Conservation (phyloP, 345 rosid genomes). For the Noccaea bulbosa region DNA sequence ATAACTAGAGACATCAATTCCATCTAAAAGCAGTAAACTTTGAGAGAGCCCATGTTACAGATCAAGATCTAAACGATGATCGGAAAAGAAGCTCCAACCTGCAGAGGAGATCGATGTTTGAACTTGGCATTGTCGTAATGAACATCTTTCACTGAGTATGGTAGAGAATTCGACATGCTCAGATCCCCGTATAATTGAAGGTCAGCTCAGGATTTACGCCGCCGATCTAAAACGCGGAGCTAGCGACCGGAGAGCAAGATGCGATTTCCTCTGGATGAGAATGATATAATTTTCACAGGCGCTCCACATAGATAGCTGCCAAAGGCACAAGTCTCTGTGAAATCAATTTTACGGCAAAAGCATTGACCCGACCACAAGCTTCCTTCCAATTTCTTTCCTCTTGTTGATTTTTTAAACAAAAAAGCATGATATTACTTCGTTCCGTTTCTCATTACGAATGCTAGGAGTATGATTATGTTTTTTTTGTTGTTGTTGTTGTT, state of each 20-base stretch:
- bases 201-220: slow-evolving; percentile 29
- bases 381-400: slow-evolving; percentile 23
- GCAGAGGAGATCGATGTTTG: slow-evolving; percentile 73
- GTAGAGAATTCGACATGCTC: slow-evolving; percentile 73
- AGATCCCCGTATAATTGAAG: slow-evolving; percentile 23
- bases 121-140: slow-evolving; percentile 96
- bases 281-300: not conserved
- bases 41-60: slow-evolving; percentile 23
- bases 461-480: no score
- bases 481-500: no score
- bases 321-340: slow-evolving; percentile 36
- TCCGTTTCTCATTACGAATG: no score
- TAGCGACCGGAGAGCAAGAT: not conserved
- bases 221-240: slow-evolving; percentile 29
- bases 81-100: slow-evolving; percentile 47
- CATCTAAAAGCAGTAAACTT: slow-evolving; percentile 18
- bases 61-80: slow-evolving; percentile 20
- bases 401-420: not conserved
- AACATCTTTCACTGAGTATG: slow-evolving; percentile 81
- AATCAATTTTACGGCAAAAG: slow-evolving; percentile 29
- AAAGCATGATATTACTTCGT: no score
- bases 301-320: not conserved
- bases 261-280: slow-evolving; percentile 10
- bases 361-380: slow-evolving; percentile 41
- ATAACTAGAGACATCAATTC: slow-evolving; percentile 12